Evolutionary conservation across 2,329 filamentous ascomycete species (phyloP).

Genomic region (Curvularia spicifera): DNA sequence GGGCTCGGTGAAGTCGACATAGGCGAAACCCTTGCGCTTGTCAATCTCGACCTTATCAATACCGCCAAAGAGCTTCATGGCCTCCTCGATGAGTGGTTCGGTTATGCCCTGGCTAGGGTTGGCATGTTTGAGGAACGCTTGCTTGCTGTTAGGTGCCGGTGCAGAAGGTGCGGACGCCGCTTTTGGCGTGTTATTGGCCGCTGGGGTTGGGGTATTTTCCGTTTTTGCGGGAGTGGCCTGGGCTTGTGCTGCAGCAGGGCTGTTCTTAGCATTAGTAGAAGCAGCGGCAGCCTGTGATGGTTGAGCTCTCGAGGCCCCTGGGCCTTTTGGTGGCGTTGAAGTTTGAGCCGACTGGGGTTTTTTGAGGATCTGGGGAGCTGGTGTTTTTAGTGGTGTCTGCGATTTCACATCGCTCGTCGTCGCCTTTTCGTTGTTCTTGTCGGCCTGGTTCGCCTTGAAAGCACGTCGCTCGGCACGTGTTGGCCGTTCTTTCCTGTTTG

Average conservation of each 20-base stretch:
- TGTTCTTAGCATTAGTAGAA: conserved; percentile 20
- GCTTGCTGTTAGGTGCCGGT: conserved; percentile 53
- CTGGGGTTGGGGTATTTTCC: conserved; percentile 20
- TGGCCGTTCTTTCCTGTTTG: conserved; percentile 49
- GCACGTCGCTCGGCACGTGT: conserved; percentile 49
- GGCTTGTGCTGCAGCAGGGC: conserved; percentile 24
- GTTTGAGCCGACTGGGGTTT: conserved; percentile 42
- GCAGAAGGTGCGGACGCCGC: conserved; percentile 24
- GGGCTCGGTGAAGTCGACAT: conserved; percentile 83
- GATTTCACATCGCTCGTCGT: conserved; percentile 31
- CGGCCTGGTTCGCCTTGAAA: conserved; percentile 45
- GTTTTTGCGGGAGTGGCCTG: conserved; percentile 25
- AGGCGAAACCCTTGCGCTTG: conserved; percentile 92
- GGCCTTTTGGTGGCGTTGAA: conserved; percentile 39
- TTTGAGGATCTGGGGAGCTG: conserved; percentile 49
- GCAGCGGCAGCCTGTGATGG: conserved; percentile 41
- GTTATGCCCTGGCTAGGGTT: conserved; percentile 93
- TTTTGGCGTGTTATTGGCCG: conserved; percentile 11
- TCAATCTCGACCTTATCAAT: conserved; percentile 88
- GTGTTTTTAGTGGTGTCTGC: conserved; percentile 34
- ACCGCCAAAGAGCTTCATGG: conserved; percentile 74
- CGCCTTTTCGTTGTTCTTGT: conserved; percentile 42
- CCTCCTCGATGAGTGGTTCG: conserved; percentile 76
- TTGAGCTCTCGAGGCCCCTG: conserved; percentile 36
- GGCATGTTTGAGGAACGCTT: conserved; percentile 62